Conservation (phyloP, 139 green algal genomes). For the Nannochloris sp. region DNA sequence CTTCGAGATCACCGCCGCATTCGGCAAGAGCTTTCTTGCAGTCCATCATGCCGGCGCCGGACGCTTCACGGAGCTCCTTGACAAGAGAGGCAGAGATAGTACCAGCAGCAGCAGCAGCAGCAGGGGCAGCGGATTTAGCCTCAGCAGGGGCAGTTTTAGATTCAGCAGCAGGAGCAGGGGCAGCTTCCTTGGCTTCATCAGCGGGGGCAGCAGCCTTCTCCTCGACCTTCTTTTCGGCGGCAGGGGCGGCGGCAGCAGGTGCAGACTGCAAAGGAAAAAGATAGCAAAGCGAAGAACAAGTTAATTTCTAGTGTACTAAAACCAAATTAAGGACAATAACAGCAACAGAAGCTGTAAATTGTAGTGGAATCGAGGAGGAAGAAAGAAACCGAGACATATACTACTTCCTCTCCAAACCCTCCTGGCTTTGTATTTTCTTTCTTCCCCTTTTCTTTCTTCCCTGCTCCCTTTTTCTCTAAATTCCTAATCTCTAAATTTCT, state of each 20-base stretch:
- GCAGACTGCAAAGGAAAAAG: background rate
- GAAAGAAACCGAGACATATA: too few relatives aligned
- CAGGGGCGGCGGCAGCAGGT: background rate
- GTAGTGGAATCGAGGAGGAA: too few relatives aligned
- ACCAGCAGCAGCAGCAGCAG: background rate
- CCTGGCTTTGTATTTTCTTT: too few relatives aligned
- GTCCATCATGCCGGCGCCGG: slow-evolving; percentile 96
- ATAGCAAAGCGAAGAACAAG: too few relatives aligned
- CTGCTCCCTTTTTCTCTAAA: too few relatives aligned
- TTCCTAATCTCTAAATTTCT: too few relatives aligned
- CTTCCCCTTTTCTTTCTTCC: too few relatives aligned
- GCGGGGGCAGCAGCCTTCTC: slow-evolving; percentile 7
- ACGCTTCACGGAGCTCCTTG: slow-evolving; percentile 76
- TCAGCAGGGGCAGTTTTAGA: slow-evolving; percentile 4
- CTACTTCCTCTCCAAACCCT: too few relatives aligned
- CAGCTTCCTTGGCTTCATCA: slow-evolving; percentile 12
- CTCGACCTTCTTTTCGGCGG: background rate
- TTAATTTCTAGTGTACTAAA: too few relatives aligned
- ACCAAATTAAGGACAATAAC: too few relatives aligned
- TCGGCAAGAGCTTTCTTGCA: slow-evolving; percentile 97
- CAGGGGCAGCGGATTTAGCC: slow-evolving; percentile 12
- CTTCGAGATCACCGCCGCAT: slow-evolving; percentile 68
- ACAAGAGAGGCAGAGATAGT: slow-evolving; percentile 71
- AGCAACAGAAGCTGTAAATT: too few relatives aligned
- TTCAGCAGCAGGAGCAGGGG: slow-evolving; percentile 8